Conservation (phyloP, 345 rosid species). For the Reutealis trisperma region DNA sequence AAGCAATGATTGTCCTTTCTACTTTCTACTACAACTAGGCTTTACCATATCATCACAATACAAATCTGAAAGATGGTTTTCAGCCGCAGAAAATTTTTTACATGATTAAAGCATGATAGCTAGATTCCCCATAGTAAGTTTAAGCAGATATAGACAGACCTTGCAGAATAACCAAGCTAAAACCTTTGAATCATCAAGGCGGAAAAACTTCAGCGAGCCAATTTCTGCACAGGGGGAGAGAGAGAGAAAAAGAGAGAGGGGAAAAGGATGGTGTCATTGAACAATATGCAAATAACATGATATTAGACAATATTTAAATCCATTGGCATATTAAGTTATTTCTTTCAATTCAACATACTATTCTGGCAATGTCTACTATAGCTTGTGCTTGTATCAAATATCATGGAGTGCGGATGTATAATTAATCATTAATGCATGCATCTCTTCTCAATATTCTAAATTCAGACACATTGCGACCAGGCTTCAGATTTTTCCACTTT, state of each 20-base stretch:
- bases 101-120: not conserved
- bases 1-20: not conserved
- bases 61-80: conserved; percentile 7
- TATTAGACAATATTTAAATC: not conserved
- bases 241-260: conserved; percentile 2
- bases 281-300: not conserved
- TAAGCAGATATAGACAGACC: conserved; percentile 44
- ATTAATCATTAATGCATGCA: conserved; percentile 1
- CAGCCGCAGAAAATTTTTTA: not conserved
- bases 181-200: conserved; percentile 81
- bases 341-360: not conserved
- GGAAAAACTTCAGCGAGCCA: conserved; percentile 74
- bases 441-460: not conserved
- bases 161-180: conserved; percentile 74
- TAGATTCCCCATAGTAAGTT: not conserved
- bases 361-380: not conserved
- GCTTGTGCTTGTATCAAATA: too few relatives aligned
- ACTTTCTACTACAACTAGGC: not conserved
- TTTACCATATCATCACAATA: conserved; percentile 8
- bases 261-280: not conserved
- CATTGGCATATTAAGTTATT: not conserved
- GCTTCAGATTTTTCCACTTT: not conserved
- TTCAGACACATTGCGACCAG: not conserved
- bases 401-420: not conserved
- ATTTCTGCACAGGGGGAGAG: conserved; percentile 46